Conservation (phyloP, 108 stramenopile genomes). For the Craspedostauros australis region DNA sequence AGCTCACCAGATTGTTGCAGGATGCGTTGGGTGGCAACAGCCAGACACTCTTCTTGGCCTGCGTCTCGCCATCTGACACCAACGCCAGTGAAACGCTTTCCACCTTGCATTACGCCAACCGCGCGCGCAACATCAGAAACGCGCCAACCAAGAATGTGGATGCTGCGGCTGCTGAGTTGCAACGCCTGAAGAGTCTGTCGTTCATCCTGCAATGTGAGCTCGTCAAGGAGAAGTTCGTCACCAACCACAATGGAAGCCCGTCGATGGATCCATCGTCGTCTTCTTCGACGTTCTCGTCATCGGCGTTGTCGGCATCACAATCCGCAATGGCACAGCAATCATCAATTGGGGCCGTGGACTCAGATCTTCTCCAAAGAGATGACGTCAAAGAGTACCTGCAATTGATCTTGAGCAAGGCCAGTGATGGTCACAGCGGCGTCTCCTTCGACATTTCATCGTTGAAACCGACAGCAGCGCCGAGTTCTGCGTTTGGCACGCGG, state of each 20-base stretch:
- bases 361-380: conserved; percentile 41
- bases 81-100: conserved; percentile 88
- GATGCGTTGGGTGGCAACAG: conserved; percentile 97
- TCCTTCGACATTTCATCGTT: too few relatives aligned
- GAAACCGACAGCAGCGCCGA: too few relatives aligned
- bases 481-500: too few relatives aligned
- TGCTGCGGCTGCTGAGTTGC: conserved; percentile 71
- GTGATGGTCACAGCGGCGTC: too few relatives aligned
- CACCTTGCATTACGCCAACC: conserved; percentile 92
- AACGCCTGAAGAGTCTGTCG: conserved; percentile 60
- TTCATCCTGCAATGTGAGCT: conserved; percentile 64
- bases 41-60: conserved; percentile 88
- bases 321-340: too few relatives aligned
- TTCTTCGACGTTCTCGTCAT: too few relatives aligned
- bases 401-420: too few relatives aligned
- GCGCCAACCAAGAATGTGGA: conserved; percentile 79
- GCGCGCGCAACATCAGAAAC: conserved; percentile 93
- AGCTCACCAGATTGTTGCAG: conserved; percentile 91
- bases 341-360: conserved; percentile 44
- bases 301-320: too few relatives aligned
- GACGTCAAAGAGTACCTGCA: conserved; percentile 60
- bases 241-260: conserved; percentile 17
- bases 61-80: conserved; percentile 89
- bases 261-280: conserved; percentile 1
- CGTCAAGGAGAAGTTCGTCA: too few relatives aligned